Base-by-base conservation (phyloP, 164 flowering plant genomes). In the Aristolochia contorta region DNA sequence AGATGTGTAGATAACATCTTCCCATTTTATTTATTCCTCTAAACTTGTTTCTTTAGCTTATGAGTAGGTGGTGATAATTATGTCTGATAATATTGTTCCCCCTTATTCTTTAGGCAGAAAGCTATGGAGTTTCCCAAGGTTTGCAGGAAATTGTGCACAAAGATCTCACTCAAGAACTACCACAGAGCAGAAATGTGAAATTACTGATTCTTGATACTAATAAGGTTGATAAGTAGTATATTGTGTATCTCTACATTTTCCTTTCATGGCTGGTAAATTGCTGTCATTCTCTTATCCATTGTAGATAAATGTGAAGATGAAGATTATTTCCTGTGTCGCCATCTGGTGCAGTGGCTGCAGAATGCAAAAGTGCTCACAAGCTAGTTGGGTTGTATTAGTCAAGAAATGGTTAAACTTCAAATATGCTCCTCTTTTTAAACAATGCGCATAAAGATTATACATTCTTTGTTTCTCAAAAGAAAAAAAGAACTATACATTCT, bases 301-400 rank as follows among this genome's bases (percentile, higher is more conserved):
- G 25, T 70, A 92, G 98, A 80, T 92, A 64, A 89, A 89, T 79
- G 83, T 92, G 46, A 93, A 79, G 76, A 84, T 90, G 37, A 90
- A 93, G 69, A 68, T 93, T 49, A 80, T 86, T 49, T 79, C 90
- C 55, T n/a, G 98, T 89, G 47, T 79, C 90, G 5, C 89, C 97
- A 23, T 67, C 78, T 69, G 98, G 98, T n/a, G 80, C 89, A 6
- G 98, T 93, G n/a, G 86, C 97, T 71, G 85, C 83, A 16, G 98
- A 89, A 72, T 82, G 89, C 5, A 93, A 84, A 72, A 81, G 59
- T 71, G 76, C 74, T 58, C 83, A n/a, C n/a, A 85, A 69, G 94
- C 94, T 45, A 80, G 60, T 65, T 93, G 98, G 98, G 98, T 93
- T 58, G 85, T 93, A 56, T 65, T 93, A 66, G 98, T 90, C 85